Evolutionary conservation across 129 eudicot species (phyloP).

Genomic region (Solidago caesia): DNA sequence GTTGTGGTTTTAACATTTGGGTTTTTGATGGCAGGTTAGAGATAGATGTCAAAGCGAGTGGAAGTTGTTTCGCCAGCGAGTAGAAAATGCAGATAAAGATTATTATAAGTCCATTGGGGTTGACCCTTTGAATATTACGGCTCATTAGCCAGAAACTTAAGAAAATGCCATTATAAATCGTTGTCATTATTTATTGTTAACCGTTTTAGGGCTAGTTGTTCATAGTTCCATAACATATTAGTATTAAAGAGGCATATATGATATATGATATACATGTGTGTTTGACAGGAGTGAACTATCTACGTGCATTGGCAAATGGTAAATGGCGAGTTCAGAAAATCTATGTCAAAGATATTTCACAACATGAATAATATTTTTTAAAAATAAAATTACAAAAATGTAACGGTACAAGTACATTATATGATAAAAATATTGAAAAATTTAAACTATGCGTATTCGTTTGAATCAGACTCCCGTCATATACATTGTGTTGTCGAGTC

Average conservation of each 20-base stretch:
- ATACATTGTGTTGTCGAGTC: not conserved
- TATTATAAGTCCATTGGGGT: constrained; percentile 48
- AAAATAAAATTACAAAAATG: not conserved
- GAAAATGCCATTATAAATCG: constrained; percentile 6
- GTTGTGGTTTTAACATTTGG: constrained; percentile 1
- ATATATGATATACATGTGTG: not conserved
- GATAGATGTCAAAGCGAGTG: constrained; percentile 71
- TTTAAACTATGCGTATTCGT: not conserved
- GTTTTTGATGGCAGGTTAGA: constrained; percentile 59
- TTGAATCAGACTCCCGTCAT: not conserved
- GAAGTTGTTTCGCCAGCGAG: constrained; percentile 55
- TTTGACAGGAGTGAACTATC: not conserved
- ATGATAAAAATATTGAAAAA: not conserved
- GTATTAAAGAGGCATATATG: not conserved
- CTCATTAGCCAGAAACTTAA: constrained; percentile 19
- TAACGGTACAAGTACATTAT: not conserved
- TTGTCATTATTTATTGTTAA: constrained; percentile 19
- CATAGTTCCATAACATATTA: constrained; percentile 20
- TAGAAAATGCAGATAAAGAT: constrained; percentile 57
- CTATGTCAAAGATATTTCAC: not conserved
- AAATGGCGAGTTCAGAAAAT: not conserved
- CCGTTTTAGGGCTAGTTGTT: constrained; percentile 35
- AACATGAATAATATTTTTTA: not conserved
- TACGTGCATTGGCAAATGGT: not conserved
- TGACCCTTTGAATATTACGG: constrained; percentile 42